Evolutionary conservation across 495 filamentous ascomycete genomes (phyloP), one percentile per base, ranked within the genome.

Genomic region (Penicillium crystallinum): DNA sequence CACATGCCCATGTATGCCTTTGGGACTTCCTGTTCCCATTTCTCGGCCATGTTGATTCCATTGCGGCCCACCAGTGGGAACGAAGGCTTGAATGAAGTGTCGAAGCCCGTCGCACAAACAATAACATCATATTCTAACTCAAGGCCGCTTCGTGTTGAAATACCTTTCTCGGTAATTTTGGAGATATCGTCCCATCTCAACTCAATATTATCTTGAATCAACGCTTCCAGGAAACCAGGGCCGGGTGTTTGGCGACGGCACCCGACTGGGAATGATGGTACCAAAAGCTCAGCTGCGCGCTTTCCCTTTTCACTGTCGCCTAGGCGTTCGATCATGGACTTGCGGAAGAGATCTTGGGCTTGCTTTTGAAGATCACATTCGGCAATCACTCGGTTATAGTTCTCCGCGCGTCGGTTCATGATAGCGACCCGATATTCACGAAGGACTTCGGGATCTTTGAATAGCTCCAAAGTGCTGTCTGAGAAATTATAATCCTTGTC

Each of bases 91-190:
- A 60, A 73, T 6, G 61, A 69, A 6, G 66, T 64, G 38, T 79
- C 70, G 54, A 78, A 79, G 3, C 77, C 77, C 0, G 74, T 76
- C 1, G 74, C 63, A 55, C 72, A 77, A 14, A 81, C 64, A 34
- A 81, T 68, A 0, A 76, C 62, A 47, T 79, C 77, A 9, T 71
- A 56, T n/a, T 68, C 58, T 14, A 61, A 44, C 22, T 58, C 52
- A 6, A 35, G 29, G 1, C 65, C 62, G 22, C 52, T 31, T 8
- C 8, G 34, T 0, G 62, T 69, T n/a, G 62, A 58, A 37, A 79
- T 69, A 0, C 80, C 82, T 2, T 59, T 74, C 12, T 65, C 59
- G 0, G 73, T 77, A 49, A 85, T 70, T 7, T 67, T 55, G 30
- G 61, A 54, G 54, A 87, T 83, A 21, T 55, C 56, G 4, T 67